Conservation (phyloP, 176 grass and related monocot genomes). For the Oryza nivara region DNA sequence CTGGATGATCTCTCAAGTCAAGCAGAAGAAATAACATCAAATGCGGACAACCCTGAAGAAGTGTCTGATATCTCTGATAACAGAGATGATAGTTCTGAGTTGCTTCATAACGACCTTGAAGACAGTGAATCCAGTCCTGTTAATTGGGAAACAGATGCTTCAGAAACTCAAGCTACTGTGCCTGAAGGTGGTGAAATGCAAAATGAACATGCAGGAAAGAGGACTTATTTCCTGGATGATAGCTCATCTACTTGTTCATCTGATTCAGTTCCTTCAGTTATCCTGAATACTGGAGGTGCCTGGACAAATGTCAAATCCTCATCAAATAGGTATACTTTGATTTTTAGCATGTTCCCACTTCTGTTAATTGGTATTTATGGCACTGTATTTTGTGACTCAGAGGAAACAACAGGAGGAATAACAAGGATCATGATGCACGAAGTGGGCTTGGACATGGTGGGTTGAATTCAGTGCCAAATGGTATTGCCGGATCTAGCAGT, state of each 20-base stretch:
- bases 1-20: slow-evolving; percentile 61
- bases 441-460: slow-evolving; percentile 39
- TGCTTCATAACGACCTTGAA: slow-evolving; percentile 68
- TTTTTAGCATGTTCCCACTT: neutral
- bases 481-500: slow-evolving; percentile 37
- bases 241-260: slow-evolving; percentile 91
- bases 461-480: slow-evolving; percentile 52
- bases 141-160: slow-evolving; percentile 90
- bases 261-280: slow-evolving; percentile 72
- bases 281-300: slow-evolving; percentile 55
- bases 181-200: slow-evolving; percentile 55
- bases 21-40: slow-evolving; percentile 58
- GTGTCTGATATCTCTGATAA: slow-evolving; percentile 82
- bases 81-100: slow-evolving; percentile 72
- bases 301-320: slow-evolving; percentile 69
- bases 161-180: slow-evolving; percentile 60
- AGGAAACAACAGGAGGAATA: slow-evolving; percentile 60
- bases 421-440: slow-evolving; percentile 46
- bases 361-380: slow-evolving; percentile 34
- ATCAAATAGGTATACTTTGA: slow-evolving; percentile 66
- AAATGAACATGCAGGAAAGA: slow-evolving; percentile 76
- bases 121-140: slow-evolving; percentile 61
- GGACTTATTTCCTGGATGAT: slow-evolving; percentile 65
- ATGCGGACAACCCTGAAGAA: slow-evolving; percentile 66
- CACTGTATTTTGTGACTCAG: slow-evolving; percentile 51